Conservation (phyloP, 2,329 filamentous ascomycete species). For the Lachnum nothofagi region DNA sequence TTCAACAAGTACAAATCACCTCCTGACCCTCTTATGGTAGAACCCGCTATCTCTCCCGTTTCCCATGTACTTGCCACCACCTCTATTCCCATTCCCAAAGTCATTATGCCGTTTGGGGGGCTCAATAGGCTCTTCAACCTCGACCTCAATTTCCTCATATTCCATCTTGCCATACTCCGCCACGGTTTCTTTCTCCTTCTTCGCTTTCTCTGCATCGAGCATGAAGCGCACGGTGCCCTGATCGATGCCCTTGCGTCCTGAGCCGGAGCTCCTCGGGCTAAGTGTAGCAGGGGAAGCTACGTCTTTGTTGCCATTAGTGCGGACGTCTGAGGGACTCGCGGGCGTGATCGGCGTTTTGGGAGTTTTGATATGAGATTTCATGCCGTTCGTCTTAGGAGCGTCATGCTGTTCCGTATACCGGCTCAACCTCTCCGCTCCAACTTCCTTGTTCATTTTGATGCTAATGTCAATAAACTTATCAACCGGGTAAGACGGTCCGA, state of each 20-base stretch:
- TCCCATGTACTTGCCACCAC: constrained; percentile 13
- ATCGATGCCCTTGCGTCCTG: constrained; percentile 22
- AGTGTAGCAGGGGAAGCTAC: constrained; percentile 28
- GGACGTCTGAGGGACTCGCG: constrained; percentile 30
- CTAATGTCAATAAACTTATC: constrained; percentile 80
- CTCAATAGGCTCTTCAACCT: constrained; percentile 59
- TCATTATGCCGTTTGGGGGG: constrained; percentile 18
- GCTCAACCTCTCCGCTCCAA: constrained; percentile 56
- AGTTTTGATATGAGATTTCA: constrained; percentile 32
- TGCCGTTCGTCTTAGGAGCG: constrained; percentile 29
- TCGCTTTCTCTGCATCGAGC: constrained; percentile 72
- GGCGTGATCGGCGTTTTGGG: constrained; percentile 34
- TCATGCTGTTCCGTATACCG: constrained; percentile 60
- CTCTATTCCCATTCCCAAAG: constrained; percentile 8
- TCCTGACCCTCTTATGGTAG: constrained; percentile 7
- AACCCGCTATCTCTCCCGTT: constrained; percentile 10
- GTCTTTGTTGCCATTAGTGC: constrained; percentile 28
- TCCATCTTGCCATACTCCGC: constrained; percentile 66
- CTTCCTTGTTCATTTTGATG: constrained; percentile 79
- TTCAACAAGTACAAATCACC: not conserved
- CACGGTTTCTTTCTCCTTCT: constrained; percentile 64
- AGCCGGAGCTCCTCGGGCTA: constrained; percentile 30
- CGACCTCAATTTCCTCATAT: constrained; percentile 71
- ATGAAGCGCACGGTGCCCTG: constrained; percentile 86
- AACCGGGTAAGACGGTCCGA: constrained; percentile 67